Evolutionary conservation across 129 eudicot species (phyloP).

Genomic region (Dittrichia graveolens): DNA sequence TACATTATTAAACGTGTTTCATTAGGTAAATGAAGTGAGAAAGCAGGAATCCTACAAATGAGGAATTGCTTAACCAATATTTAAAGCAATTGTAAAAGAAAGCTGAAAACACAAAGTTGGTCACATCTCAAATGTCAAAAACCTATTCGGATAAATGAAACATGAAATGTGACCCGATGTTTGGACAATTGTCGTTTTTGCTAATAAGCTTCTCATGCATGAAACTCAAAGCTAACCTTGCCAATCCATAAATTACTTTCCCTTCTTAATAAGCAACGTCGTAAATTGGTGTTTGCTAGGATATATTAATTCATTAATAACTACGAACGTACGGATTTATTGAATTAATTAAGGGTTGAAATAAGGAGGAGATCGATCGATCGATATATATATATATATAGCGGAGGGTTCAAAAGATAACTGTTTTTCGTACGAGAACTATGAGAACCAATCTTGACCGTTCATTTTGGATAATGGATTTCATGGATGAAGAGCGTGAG

Average conservation of each 20-base stretch:
- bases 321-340: too few species aligned
- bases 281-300: too few species aligned
- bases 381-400: too few species aligned
- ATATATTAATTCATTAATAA: too few species aligned
- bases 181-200: conserved; percentile 34
- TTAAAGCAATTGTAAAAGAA: conserved; percentile 6
- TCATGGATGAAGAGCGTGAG: too few species aligned
- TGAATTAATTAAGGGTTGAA: too few species aligned
- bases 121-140: conserved; percentile 12
- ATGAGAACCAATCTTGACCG: too few species aligned
- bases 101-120: conserved; percentile 15
- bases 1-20: neutral
- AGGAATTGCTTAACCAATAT: conserved; percentile 13
- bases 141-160: neutral
- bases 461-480: too few species aligned
- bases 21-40: neutral
- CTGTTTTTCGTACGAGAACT: too few species aligned
- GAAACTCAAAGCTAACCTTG: conserved; percentile 2
- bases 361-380: too few species aligned
- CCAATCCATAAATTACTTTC: neutral
- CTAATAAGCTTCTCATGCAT: neutral
- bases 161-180: conserved; percentile 28
- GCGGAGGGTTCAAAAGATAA: too few species aligned
- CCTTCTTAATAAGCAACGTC: neutral
- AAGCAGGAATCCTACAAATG: neutral